phyloP scores from a whole-genome alignment of 2,329 filamentous ascomycete species.

The Cercospora beticola region DNA sequence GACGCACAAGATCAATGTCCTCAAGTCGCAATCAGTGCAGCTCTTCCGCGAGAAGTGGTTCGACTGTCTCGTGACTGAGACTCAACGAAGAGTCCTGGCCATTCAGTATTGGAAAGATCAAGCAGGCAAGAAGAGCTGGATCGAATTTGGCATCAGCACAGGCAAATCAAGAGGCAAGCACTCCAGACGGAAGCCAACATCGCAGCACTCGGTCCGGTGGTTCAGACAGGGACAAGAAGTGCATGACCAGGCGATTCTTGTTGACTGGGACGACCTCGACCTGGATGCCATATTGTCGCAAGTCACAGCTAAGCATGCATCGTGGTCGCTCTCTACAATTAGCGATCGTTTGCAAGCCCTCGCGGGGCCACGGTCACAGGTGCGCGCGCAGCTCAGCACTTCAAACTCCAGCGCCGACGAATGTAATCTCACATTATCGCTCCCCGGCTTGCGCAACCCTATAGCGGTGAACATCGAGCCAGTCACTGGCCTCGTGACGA shows the following conservation, averaged over 20 bases:
- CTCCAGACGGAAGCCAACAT: constrained; percentile 36
- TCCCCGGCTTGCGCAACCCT: constrained; percentile 60
- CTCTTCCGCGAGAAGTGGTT: constrained; percentile 73
- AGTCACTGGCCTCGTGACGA: constrained; percentile 71
- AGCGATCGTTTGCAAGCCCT: constrained; percentile 57
- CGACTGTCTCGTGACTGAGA: constrained; percentile 72
- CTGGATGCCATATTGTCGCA: constrained; percentile 71
- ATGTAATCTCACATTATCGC: constrained; percentile 66
- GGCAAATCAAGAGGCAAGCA: constrained; percentile 44
- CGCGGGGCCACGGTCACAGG: constrained; percentile 30
- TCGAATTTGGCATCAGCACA: constrained; percentile 79
- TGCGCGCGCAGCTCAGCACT: constrained; percentile 48
- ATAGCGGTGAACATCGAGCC: constrained; percentile 69
- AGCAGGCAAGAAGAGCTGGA: constrained; percentile 77
- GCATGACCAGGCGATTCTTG: constrained; percentile 59
- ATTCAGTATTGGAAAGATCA: constrained; percentile 87
- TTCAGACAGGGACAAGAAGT: constrained; percentile 79
- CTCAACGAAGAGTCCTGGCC: constrained; percentile 75
- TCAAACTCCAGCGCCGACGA: constrained; percentile 64
- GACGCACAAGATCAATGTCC: constrained; percentile 83
- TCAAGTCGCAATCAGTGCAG: constrained; percentile 72
- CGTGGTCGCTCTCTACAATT: constrained; percentile 67
- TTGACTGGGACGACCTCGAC: constrained; percentile 68
- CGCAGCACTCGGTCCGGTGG: constrained; percentile 67
- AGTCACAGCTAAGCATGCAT: constrained; percentile 73